A percentile compares a stretch with the other conserved stretches of the same genome.
Evolutionary conservation across 805 yeast species (phyloP).

Genomic region (Candida bentonensis): DNA sequence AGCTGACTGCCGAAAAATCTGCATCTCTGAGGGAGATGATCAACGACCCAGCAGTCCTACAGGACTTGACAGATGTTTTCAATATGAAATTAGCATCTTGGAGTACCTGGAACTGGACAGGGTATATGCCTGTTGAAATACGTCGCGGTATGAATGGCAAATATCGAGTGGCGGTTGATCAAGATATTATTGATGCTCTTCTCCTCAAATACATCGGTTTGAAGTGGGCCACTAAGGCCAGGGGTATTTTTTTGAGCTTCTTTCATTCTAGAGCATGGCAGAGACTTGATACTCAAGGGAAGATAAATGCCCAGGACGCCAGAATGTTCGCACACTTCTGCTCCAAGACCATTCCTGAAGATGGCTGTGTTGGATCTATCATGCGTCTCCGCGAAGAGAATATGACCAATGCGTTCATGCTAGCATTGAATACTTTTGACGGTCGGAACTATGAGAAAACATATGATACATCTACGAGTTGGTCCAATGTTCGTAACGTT

Average conservation of each 20-base stretch:
- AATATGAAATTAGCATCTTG: not conserved
- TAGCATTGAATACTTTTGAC: not conserved
- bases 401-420: not conserved
- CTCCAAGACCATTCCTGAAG: not conserved
- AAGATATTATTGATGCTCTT: conserved; percentile 1
- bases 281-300: not conserved
- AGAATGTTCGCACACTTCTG: not conserved
- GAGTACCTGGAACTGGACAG: not conserved
- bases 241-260: not conserved
- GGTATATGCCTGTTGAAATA: not conserved
- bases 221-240: not conserved
- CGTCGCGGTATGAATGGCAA: conserved; percentile 4
- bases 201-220: not conserved
- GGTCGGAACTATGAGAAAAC: not conserved
- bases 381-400: not conserved
- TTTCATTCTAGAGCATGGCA: not conserved
- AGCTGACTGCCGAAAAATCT: not conserved
- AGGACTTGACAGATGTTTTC: conserved; percentile 1
- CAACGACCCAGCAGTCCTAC: not conserved
- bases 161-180: conserved; percentile 1
- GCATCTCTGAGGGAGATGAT: not conserved
- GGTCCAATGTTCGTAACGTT: not conserved
- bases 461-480: no score
- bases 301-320: not conserved
- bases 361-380: not conserved